phyloP scores from a whole-genome alignment of 75 land plant genomes.

The Sequoiadendron giganteum region DNA sequence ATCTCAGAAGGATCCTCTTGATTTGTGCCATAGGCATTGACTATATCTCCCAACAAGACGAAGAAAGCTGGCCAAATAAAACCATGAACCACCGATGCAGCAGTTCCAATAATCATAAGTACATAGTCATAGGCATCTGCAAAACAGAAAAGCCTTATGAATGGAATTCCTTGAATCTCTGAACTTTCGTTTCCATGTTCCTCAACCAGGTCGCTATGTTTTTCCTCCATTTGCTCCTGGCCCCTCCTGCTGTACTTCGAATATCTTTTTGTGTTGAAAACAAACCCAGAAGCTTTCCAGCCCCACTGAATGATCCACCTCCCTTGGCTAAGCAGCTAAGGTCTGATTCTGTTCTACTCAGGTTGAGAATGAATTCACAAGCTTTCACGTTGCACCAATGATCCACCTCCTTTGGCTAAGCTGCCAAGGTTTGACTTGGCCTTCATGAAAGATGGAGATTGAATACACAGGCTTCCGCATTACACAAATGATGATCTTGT shows the following conservation, averaged over 20 bases:
- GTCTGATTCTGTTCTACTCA: neutral
- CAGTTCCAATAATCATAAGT: conserved; percentile 15
- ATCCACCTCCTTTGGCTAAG: neutral
- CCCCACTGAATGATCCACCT: neutral
- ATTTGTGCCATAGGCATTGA: conserved; percentile 30
- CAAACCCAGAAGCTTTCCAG: too few species aligned
- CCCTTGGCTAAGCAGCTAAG: neutral
- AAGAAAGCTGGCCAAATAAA: conserved; percentile 24
- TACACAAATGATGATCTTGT: neutral
- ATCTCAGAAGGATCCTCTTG: conserved; percentile 15
- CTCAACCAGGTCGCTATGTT: neutral
- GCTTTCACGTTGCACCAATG: neutral
- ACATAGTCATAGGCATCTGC: conserved; percentile 28
- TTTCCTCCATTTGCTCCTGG: neutral
- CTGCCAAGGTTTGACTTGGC: neutral
- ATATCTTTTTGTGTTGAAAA: neutral
- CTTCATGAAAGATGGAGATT: neutral
- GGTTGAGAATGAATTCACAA: neutral
- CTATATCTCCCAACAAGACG: conserved; percentile 36
- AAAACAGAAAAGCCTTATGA: conserved; percentile 23
- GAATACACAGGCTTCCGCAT: neutral
- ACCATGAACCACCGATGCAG: conserved; percentile 23
- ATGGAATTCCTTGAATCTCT: neutral
- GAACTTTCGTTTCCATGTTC: neutral
- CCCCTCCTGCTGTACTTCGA: neutral